Evolutionary conservation across 179 eudicot species (phyloP).

Genomic region (Sideroxylon spinosum): DNA sequence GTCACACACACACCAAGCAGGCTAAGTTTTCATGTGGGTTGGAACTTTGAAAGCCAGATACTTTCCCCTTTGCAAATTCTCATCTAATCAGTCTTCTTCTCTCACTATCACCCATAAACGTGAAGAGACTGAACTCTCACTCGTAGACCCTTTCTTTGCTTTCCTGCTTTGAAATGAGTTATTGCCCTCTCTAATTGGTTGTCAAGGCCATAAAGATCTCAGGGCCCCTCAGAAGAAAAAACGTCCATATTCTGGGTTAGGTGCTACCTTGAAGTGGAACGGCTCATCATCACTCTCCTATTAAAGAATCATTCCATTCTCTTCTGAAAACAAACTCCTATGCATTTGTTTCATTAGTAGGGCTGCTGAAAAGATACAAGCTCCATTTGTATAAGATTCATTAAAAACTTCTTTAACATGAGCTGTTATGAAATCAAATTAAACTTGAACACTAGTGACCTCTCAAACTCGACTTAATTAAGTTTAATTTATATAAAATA

Average conservation of each 20-base stretch:
- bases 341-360: no score
- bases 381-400: no score
- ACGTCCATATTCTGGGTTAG: not conserved
- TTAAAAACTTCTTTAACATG: no score
- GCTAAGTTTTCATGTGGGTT: slow-evolving; percentile 17
- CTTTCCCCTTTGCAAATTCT: slow-evolving; percentile 11
- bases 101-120: slow-evolving; percentile 16
- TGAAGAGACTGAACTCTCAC: slow-evolving; percentile 20
- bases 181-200: slow-evolving; percentile 6
- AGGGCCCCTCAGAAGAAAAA: not conserved
- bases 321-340: not conserved
- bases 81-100: not conserved
- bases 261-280: slow-evolving; percentile 15
- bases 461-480: no score
- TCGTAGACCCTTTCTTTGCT: not conserved
- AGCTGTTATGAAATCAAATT: no score
- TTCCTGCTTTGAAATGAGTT: slow-evolving; percentile 5
- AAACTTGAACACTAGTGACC: no score
- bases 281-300: not conserved
- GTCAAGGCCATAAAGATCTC: not conserved
- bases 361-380: no score
- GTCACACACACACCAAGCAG: slow-evolving; percentile 6
- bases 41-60: not conserved
- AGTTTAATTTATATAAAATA: no score
- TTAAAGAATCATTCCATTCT: not conserved